Conservation (phyloP, 306 rosid species). For the Vachellia collinsii region DNA sequence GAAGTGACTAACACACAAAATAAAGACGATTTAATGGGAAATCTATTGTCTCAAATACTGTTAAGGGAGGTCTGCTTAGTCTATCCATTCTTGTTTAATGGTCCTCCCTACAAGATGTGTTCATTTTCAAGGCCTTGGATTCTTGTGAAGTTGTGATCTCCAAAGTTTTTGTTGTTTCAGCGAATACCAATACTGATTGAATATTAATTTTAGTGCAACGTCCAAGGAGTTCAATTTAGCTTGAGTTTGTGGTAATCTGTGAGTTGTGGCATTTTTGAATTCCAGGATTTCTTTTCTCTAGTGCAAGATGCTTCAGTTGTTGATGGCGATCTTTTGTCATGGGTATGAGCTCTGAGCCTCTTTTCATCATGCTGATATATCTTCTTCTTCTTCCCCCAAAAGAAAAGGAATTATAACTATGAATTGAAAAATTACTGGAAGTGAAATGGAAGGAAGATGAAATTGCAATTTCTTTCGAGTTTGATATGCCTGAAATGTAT, state of each 20-base stretch:
- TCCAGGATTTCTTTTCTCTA: constrained; percentile 78
- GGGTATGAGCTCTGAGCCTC: constrained; percentile 62
- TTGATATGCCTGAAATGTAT: neutral
- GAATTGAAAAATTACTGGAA: neutral
- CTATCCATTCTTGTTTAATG: neutral
- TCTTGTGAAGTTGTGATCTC: constrained; percentile 15
- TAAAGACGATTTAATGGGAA: neutral
- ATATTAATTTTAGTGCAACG: neutral
- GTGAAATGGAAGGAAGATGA: neutral
- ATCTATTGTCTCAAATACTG: neutral
- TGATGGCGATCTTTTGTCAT: constrained; percentile 86
- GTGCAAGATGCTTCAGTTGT: constrained; percentile 66
- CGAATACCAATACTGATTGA: neutral
- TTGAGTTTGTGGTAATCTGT: constrained; percentile 20
- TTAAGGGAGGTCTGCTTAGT: neutral
- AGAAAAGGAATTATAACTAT: neutral
- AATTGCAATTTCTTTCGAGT: neutral
- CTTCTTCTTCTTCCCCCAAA: neutral
- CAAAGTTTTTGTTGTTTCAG: constrained; percentile 11
- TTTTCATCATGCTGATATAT: constrained; percentile 1
- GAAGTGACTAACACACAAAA: constrained; percentile 7
- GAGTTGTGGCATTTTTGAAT: constrained; percentile 26
- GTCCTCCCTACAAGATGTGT: neutral
- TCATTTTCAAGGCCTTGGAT: constrained; percentile 1
- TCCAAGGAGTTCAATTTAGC: constrained; percentile 2